These are phyloP conservation scores for Epipyxis sp. DNA, from an alignment of 108 stramenopile species.

Conservation along the genomic window DNA sequence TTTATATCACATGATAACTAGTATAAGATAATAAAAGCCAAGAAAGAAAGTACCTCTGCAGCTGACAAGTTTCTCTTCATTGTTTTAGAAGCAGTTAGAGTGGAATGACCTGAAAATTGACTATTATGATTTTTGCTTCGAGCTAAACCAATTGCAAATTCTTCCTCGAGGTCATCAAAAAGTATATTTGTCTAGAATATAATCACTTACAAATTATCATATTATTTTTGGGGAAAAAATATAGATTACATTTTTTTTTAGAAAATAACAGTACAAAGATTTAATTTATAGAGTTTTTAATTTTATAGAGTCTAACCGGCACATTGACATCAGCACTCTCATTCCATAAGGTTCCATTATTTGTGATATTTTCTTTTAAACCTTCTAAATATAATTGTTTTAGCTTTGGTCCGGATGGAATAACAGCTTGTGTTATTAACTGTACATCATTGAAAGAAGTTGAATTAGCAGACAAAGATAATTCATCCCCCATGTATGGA, in stretches of 20 bases:
- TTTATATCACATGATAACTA: background rate
- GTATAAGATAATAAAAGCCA: background rate
- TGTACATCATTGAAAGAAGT: background rate
- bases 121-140: background rate
- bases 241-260: background rate
- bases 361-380: too few relatives aligned
- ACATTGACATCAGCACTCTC: background rate
- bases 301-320: background rate
- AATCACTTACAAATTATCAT: background rate
- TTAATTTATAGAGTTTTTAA: background rate
- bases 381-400: background rate
- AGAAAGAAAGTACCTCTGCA: background rate
- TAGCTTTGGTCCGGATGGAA: background rate
- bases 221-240: too few relatives aligned
- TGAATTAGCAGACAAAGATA: background rate
- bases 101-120: background rate
- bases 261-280: background rate
- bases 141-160: background rate
- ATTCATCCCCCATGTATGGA: background rate
- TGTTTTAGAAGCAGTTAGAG: background rate
- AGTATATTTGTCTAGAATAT: background rate
- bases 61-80: background rate
- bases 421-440: background rate
- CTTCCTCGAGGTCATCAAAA: conserved; percentile 15
- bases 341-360: conserved; percentile 25